phyloP scores from a whole-genome alignment of 2,329 filamentous ascomycete genomes.

The Raffaelea arxii region DNA sequence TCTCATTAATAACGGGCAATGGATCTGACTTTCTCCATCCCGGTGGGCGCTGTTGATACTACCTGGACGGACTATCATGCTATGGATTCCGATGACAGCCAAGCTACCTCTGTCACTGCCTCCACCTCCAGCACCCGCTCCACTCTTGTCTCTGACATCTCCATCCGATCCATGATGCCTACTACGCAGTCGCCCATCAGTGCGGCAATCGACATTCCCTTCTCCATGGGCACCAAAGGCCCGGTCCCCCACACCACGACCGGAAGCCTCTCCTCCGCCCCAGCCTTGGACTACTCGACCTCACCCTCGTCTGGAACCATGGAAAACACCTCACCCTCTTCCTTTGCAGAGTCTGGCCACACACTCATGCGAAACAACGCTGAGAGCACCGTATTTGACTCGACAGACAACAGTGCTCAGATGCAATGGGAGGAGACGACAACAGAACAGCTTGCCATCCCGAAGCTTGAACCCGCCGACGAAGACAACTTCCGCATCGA shows the following conservation, averaged over 20 bases:
- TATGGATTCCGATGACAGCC: slow-evolving; percentile 31
- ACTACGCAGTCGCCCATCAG: slow-evolving; percentile 42
- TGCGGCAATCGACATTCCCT: slow-evolving; percentile 33
- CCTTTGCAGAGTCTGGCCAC: too few species aligned
- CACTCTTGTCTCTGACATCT: slow-evolving; percentile 21
- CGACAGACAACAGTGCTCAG: slow-evolving; percentile 16
- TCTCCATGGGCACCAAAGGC: slow-evolving; percentile 8
- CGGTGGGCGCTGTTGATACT: slow-evolving; percentile 31
- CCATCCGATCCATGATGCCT: slow-evolving; percentile 17
- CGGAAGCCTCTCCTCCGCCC: slow-evolving; percentile 5
- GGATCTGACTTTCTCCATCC: slow-evolving; percentile 33
- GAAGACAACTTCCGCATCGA: slow-evolving; percentile 43
- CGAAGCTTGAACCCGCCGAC: slow-evolving; percentile 48
- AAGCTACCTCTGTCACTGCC: slow-evolving; percentile 16
- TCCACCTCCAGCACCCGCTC: slow-evolving; percentile 18
- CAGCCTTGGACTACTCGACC: slow-evolving; percentile 16
- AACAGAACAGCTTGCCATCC: slow-evolving; percentile 35
- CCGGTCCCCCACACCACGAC: neutral
- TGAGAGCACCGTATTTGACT: slow-evolving; percentile 4
- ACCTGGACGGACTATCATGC: slow-evolving; percentile 36
- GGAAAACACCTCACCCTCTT: slow-evolving; percentile 36
- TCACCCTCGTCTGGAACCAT: slow-evolving; percentile 31
- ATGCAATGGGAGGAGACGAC: slow-evolving; percentile 36
- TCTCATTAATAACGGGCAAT: slow-evolving; percentile 35
- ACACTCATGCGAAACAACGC: neutral